Evolutionary conservation across 2,329 filamentous ascomycete species (phyloP).

Genomic region (Cladosporium colombiae): DNA sequence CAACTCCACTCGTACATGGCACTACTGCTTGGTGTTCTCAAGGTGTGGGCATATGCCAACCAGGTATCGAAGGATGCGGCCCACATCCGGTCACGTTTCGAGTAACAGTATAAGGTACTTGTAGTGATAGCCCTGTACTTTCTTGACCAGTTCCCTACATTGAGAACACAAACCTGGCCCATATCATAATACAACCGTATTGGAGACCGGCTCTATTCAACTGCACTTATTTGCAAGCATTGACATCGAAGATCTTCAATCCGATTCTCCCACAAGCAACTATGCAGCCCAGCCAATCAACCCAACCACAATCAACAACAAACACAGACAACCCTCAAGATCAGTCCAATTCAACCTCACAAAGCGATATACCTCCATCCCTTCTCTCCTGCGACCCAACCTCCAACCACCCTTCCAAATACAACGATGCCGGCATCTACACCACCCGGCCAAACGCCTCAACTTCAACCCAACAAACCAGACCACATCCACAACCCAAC

Average conservation of each 20-base stretch:
- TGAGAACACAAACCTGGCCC: no score
- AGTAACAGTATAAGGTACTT: no score
- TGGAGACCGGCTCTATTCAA: no score
- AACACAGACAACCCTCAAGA: neutral
- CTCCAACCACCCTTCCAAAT: conserved; percentile 9
- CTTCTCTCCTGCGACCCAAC: conserved; percentile 17
- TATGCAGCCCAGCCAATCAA: neutral
- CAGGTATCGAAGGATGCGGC: neutral
- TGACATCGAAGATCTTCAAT: no score
- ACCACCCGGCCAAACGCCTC: neutral
- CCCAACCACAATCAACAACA: neutral
- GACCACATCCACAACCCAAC: neutral
- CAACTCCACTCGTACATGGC: neutral
- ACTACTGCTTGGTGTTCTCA: neutral
- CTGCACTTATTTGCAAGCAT: no score
- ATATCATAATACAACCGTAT: no score
- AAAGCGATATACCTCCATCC: neutral
- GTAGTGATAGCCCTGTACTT: no score
- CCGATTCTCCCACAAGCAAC: no score
- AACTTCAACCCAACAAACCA: neutral
- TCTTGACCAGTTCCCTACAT: no score
- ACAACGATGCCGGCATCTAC: conserved; percentile 19
- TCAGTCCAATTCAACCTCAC: neutral
- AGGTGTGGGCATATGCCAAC: neutral
- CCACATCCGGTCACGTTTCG: neutral